Evolutionary conservation across 306 rosid species (phyloP).

Genomic region (Neltuma alba): DNA sequence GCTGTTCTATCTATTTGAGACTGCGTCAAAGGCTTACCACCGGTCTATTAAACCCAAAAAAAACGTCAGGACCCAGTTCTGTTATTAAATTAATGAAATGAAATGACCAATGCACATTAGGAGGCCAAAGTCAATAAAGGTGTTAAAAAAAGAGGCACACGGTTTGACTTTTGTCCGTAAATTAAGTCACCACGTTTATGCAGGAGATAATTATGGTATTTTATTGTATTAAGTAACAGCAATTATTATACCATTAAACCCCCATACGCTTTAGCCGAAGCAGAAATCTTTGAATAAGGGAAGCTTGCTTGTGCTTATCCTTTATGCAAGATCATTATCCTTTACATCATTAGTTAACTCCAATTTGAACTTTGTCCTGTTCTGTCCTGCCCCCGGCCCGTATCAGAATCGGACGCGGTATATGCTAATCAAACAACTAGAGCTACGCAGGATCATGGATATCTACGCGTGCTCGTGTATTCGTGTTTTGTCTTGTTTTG

Average conservation of each 20-base stretch:
- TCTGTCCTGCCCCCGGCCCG: not conserved
- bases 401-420: not conserved
- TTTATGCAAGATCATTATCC: slow-evolving; percentile 7
- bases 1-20: not conserved
- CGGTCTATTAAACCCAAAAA: not conserved
- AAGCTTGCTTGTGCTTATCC: slow-evolving; percentile 13
- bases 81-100: not conserved
- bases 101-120: not conserved
- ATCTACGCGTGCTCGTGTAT: not conserved
- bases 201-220: not conserved
- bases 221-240: not conserved
- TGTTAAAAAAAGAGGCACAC: not conserved
- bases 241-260: not conserved
- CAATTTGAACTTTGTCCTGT: not conserved
- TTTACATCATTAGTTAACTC: not conserved
- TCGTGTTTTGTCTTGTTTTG: not conserved
- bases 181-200: not conserved
- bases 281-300: not conserved
- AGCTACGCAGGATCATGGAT: not conserved
- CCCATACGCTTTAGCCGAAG: not conserved
- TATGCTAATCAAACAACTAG: not conserved
- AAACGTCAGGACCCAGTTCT: not conserved
- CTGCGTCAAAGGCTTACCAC: not conserved
- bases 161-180: not conserved
- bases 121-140: not conserved